phyloP scores from a whole-genome alignment of 2,329 filamentous ascomycete genomes.

The Monosporascus sp. region DNA sequence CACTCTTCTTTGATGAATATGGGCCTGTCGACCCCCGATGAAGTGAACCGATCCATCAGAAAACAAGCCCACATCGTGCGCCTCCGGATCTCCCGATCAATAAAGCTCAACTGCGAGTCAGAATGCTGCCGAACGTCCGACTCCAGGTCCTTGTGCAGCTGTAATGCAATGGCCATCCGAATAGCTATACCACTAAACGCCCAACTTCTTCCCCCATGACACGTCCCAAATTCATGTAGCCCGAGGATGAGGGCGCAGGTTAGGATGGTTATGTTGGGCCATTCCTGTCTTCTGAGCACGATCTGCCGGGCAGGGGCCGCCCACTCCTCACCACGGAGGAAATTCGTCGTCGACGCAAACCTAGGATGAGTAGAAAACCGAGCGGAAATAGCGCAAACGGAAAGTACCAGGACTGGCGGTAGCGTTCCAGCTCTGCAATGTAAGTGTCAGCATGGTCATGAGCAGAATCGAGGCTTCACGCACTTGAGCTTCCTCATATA shows the following conservation, averaged over 20 bases:
- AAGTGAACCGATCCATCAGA: conserved; percentile 96
- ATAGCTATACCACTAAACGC: conserved; percentile 91
- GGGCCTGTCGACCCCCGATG: conserved; percentile 86
- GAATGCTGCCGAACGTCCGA: conserved; percentile 64
- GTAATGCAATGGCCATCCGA: conserved; percentile 92
- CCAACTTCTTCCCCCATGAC: conserved; percentile 94
- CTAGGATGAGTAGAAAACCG: conserved; percentile 88
- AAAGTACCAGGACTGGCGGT: conserved; percentile 86
- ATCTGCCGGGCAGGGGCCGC: conserved; percentile 83
- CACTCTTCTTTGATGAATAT: conserved; percentile 88
- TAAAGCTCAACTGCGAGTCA: conserved; percentile 69
- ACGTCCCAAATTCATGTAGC: conserved; percentile 93
- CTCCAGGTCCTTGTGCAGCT: conserved; percentile 87
- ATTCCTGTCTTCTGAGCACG: conserved; percentile 80
- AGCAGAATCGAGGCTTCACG: conserved; percentile 23
- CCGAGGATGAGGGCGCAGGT: conserved; percentile 85
- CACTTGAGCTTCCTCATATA: conserved; percentile 83
- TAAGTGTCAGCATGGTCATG: conserved; percentile 16
- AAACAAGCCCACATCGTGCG: conserved; percentile 99
- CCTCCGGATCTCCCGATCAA: conserved; percentile 86
- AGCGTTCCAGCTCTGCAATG: conserved; percentile 62
- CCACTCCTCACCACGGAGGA: conserved; percentile 87
- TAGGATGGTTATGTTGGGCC: conserved; percentile 91
- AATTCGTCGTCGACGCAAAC: conserved; percentile 69
- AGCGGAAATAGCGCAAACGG: conserved; percentile 91